Percentiles rank a stretch among this genome's conserved stretches.
Conservation (phyloP, 2,329 filamentous ascomycete species). For the Zelopaecilomyces penicillatus region DNA sequence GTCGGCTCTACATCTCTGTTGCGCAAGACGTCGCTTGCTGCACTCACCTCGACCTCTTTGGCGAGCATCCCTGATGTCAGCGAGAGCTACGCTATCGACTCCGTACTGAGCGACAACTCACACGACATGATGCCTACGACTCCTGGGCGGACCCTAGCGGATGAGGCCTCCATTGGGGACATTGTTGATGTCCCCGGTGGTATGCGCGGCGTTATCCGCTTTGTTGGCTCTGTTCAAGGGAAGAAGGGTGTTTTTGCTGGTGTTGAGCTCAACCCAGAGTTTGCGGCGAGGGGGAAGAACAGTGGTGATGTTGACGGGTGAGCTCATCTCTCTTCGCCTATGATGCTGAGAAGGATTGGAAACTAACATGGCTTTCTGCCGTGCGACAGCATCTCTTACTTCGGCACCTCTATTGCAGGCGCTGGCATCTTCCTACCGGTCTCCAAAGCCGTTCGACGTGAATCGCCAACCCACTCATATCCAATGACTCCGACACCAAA, state of each 20-base stretch:
- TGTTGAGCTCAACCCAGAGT: constrained; percentile 77
- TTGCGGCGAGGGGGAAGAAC: constrained; percentile 82
- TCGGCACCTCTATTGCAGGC: constrained; percentile 66
- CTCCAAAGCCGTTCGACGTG: constrained; percentile 66
- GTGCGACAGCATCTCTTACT: constrained; percentile 58
- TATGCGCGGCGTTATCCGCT: constrained; percentile 85
- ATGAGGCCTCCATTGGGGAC: constrained; percentile 65
- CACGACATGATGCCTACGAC: constrained; percentile 37
- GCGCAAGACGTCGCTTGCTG: constrained; percentile 64
- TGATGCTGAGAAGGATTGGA: not conserved
- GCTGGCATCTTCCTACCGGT: constrained; percentile 91
- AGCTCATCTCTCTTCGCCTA: constrained; percentile 19
- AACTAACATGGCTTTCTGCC: constrained; percentile 8
- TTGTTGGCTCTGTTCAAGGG: constrained; percentile 75
- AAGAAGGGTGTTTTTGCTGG: constrained; percentile 90
- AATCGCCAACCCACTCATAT: constrained; percentile 46
- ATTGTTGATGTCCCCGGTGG: constrained; percentile 84
- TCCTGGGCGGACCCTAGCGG: constrained; percentile 41
- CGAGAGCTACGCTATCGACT: constrained; percentile 53
- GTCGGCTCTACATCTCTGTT: constrained; percentile 41
- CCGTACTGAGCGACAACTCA: constrained; percentile 32
- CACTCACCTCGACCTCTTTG: constrained; percentile 55
- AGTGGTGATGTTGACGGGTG: constrained; percentile 93
- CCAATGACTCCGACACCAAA: constrained; percentile 64
- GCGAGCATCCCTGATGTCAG: constrained; percentile 59